phyloP scores from a whole-genome alignment of 2,329 filamentous ascomycete genomes.

The Xylariales sp. region DNA sequence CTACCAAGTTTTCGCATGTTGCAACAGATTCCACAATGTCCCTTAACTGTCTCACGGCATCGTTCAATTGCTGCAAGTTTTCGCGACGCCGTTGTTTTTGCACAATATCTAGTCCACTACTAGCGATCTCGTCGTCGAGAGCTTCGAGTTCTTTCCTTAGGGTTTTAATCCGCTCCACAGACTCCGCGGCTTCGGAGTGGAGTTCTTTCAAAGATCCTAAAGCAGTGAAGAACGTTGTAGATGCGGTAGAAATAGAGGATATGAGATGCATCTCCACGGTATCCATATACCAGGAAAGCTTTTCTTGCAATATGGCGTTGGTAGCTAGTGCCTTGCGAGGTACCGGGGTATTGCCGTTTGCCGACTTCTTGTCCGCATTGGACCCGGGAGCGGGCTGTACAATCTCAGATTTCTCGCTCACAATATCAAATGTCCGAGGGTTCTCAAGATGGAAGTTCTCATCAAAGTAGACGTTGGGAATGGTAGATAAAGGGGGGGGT shows the following conservation, averaged over 20 bases:
- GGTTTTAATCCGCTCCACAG: conserved; percentile 85
- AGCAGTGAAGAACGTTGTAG: conserved; percentile 95
- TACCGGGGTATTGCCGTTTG: conserved; percentile 68
- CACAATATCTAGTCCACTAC: conserved; percentile 85
- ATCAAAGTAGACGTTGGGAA: conserved; percentile 93
- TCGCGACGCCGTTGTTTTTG: conserved; percentile 83
- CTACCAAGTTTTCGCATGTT: conserved; percentile 82
- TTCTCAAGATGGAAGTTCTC: conserved; percentile 96
- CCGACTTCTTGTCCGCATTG: conserved; percentile 63
- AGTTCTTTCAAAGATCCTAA: conserved; percentile 90
- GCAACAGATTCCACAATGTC: conserved; percentile 80
- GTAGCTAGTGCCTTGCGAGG: conserved; percentile 90
- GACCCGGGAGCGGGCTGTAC: conserved; percentile 73
- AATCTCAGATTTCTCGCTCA: conserved; percentile 96
- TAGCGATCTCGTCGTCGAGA: conserved; percentile 87
- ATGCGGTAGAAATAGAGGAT: conserved; percentile 93
- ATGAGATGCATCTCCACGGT: conserved; percentile 98
- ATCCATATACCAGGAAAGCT: conserved; percentile 99
- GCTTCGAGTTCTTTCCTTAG: conserved; percentile 82
- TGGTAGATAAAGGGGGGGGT: conserved; percentile 88
- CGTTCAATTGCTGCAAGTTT: conserved; percentile 84
- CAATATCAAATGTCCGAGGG: conserved; percentile 93
- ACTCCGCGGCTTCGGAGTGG: conserved; percentile 91
- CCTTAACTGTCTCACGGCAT: conserved; percentile 85
- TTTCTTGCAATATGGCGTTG: conserved; percentile 97